phyloP scores from a whole-genome alignment of 2,329 filamentous ascomycete species.

The Scytalidium sp. region DNA sequence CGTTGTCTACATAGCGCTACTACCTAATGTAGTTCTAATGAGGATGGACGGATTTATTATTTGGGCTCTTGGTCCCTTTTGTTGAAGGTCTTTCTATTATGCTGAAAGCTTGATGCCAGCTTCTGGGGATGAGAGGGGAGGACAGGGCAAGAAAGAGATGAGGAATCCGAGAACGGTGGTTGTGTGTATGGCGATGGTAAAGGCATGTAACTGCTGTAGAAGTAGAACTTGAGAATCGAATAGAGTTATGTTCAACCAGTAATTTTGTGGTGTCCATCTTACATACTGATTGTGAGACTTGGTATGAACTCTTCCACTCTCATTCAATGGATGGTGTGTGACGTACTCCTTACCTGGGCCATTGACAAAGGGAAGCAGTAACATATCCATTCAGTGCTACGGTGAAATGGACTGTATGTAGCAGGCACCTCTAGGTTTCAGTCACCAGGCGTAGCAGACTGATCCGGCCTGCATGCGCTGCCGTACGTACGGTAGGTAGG shows the following conservation, averaged over 20 bases:
- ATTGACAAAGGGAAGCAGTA: no score
- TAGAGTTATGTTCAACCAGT: neutral
- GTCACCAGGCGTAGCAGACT: no score
- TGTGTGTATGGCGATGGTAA: neutral
- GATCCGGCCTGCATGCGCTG: no score
- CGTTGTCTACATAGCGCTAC: neutral
- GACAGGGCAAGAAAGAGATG: neutral
- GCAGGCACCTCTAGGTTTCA: no score
- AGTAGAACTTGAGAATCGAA: neutral
- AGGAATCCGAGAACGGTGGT: neutral
- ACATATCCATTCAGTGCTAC: no score
- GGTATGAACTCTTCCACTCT: no score
- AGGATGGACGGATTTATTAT: neutral
- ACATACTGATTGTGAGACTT: neutral
- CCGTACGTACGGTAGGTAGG: no score
- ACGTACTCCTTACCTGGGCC: no score
- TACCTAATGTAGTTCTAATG: neutral
- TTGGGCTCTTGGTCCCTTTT: neutral
- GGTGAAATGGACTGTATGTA: no score
- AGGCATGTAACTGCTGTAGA: neutral
- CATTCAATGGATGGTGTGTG: no score
- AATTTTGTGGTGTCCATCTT: no score
- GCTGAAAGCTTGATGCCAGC: neutral
- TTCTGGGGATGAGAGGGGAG: neutral
- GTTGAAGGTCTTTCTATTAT: neutral